Percentiles rank a stretch among this genome's conserved stretches.
Conservation (phyloP, 2,329 filamentous ascomycete species). For the Pseudogymnoascus sp. region DNA sequence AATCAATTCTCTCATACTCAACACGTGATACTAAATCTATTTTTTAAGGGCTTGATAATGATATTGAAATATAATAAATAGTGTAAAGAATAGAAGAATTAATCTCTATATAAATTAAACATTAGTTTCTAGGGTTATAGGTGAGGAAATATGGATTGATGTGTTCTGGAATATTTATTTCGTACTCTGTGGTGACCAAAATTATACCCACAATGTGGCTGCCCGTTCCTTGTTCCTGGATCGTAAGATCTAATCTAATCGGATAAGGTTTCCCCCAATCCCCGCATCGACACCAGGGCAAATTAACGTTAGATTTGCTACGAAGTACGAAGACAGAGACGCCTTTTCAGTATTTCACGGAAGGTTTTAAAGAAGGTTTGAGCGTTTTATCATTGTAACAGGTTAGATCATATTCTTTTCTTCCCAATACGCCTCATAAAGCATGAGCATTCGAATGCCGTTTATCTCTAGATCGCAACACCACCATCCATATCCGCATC, state of each 20-base stretch:
- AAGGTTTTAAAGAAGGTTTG: background rate
- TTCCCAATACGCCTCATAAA: constrained; percentile 5
- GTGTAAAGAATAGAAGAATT: background rate
- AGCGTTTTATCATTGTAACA: constrained; percentile 1
- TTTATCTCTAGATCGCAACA: constrained; percentile 4
- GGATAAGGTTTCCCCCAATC: background rate
- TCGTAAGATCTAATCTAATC: background rate
- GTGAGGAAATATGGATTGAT: background rate
- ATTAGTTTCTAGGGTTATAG: background rate
- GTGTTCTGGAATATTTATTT: background rate
- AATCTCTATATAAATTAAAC: background rate
- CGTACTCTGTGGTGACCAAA: background rate
- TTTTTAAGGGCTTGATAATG: background rate
- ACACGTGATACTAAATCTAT: background rate
- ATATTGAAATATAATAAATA: background rate
- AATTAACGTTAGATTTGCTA: background rate
- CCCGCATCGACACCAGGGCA: background rate
- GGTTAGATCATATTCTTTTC: constrained; percentile 8
- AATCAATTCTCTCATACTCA: constrained; percentile 2
- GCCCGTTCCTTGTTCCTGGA: background rate
- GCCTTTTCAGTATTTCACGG: background rate
- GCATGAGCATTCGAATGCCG: background rate
- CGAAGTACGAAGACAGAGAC: background rate
- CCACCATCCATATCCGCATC: constrained; percentile 11
- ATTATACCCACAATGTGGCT: background rate